Base-by-base conservation (phyloP, 148 eudicot species). In the Polygonum maritimum region DNA sequence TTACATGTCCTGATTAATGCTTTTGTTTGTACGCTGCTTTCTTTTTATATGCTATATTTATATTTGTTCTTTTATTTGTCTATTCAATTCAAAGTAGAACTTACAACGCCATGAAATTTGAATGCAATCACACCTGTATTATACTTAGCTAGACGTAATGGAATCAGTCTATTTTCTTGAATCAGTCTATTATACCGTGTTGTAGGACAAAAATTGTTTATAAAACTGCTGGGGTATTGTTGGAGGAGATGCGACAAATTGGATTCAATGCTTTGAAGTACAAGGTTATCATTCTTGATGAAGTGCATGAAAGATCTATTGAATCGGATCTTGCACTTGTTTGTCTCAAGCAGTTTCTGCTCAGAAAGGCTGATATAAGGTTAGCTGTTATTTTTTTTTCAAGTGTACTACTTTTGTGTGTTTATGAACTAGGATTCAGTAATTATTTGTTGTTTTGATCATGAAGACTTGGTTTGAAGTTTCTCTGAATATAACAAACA, bases 301-400 rank as follows among this genome's bases (percentile, higher is more conserved):
- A 94, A 90, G 97, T 94, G 76, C 98, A 94, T 83, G 98, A 94
- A 88, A 89, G 97, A 90, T 94, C 98, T 74, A 93, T 90, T 22
- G 97, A 94, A 87, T 94, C 97, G 52, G 98, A 94, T 86, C 96
- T 94, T 84, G 96, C 90, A 79, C 96, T 94, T 81, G 93, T 92
- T 78, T 92, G 98, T 71, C 85, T 92, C 69, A 94, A 94, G 85
- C 98, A 94, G 81, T 89, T 89, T 85, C 83, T 94, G 80, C 84
- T 90, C 19, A 89, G 81, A 81, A 84, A 88, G 62, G 86, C 82
- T 9, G 89, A 88, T 82, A 78, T 94, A 76, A 90, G 98, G 98
- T 94, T 77, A 1, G 48, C 19, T 62, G 69, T 11, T 62, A 14
- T 62, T 26, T 5, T 62, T 1, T 39, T 62, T 62, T 31, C 10